Evolutionary conservation across 495 filamentous ascomycete species (phyloP).

Genomic region (Penicillium canescens): DNA sequence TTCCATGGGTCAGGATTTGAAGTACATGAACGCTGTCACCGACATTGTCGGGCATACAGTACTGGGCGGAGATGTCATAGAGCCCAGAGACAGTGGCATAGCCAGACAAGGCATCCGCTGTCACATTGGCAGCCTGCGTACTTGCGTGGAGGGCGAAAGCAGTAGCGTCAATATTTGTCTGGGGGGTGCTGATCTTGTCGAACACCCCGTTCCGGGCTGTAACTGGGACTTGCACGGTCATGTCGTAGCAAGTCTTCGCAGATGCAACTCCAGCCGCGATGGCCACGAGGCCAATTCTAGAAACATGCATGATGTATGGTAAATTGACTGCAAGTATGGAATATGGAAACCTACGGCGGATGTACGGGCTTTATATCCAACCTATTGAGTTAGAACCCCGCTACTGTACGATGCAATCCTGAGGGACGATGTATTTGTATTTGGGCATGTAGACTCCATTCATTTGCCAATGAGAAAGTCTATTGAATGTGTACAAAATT

Average conservation of each 20-base stretch:
- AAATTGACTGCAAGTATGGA: background rate
- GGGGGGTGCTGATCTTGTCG: constrained; percentile 24
- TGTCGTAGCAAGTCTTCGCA: constrained; percentile 39
- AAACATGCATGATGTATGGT: constrained; percentile 2
- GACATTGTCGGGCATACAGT: constrained; percentile 29
- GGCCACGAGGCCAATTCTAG: constrained; percentile 6
- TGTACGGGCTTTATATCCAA: background rate
- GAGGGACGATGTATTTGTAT: too few species aligned
- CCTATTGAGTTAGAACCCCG: too few species aligned
- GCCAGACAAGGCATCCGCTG: constrained; percentile 26
- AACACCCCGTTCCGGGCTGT: constrained; percentile 39
- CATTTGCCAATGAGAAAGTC: too few species aligned
- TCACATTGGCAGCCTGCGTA: constrained; percentile 36
- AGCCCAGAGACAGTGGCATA: constrained; percentile 28
- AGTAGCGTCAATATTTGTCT: constrained; percentile 40
- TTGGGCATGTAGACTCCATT: too few species aligned
- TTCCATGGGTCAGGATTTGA: constrained; percentile 62
- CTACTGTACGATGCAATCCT: too few species aligned
- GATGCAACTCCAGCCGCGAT: constrained; percentile 1
- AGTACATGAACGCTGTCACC: constrained; percentile 17
- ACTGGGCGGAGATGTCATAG: constrained; percentile 35
- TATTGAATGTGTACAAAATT: too few species aligned
- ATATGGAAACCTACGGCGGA: background rate
- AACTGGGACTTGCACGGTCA: constrained; percentile 35
- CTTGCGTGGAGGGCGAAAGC: constrained; percentile 34